A percentile compares a stretch with the other conserved stretches of the same genome.
phyloP scores from a whole-genome alignment of 192 early-diverging fungal genomes.

The Umbelopsis sp. region DNA sequence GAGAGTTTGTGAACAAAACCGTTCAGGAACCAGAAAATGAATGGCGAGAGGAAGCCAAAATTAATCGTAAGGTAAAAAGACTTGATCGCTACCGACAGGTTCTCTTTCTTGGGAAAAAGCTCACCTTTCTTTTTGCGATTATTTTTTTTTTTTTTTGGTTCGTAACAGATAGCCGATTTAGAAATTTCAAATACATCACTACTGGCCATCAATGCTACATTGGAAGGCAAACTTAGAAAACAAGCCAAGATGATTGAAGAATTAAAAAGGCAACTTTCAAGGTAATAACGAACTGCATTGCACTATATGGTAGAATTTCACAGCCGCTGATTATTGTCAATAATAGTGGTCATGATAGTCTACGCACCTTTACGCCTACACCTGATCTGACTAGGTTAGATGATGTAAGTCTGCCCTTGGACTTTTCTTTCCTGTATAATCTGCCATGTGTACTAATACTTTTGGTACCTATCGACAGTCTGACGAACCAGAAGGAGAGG shows the following conservation, averaged over 20 bases:
- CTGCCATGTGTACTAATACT: too few species aligned
- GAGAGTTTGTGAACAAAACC: constrained; percentile 26
- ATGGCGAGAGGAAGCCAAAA: constrained; percentile 4
- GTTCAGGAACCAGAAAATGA: constrained; percentile 7
- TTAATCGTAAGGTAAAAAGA: constrained; percentile 7
- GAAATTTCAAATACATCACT: constrained; percentile 14
- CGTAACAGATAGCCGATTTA: background rate
- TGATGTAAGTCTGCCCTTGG: background rate
- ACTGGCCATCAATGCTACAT: constrained; percentile 9
- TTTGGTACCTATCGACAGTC: background rate
- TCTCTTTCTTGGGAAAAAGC: background rate
- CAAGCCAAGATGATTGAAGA: constrained; percentile 10
- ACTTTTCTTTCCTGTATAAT: too few species aligned
- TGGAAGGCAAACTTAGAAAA: constrained; percentile 8
- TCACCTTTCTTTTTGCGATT: too few species aligned
- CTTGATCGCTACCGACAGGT: background rate
- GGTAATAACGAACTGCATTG: background rate
- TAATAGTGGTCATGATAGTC: background rate
- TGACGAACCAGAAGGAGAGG: constrained; percentile 3
- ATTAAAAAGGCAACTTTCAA: constrained; percentile 9
- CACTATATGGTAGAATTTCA: too few species aligned
- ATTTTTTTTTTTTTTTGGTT: too few species aligned
- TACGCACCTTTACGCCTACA: background rate
- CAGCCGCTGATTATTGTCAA: background rate
- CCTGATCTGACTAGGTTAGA: constrained; percentile 1